Conservation (phyloP, 306 rosid genomes). For the Glycine tomentella region DNA sequence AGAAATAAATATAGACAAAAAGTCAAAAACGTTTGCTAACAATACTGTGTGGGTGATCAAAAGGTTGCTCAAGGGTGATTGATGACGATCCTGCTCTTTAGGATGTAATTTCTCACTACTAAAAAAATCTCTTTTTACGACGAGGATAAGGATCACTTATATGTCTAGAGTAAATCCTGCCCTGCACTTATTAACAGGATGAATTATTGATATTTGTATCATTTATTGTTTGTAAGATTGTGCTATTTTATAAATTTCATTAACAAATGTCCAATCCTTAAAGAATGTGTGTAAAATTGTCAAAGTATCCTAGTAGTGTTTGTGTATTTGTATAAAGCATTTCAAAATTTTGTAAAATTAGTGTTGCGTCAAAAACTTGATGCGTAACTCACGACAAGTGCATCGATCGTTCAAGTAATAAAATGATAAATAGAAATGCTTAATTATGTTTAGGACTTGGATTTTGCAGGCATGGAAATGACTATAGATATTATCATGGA, state of each 20-base stretch:
- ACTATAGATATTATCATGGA: no score
- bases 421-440: no score
- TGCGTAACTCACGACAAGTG: no score
- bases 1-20: constrained; percentile 36
- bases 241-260: not conserved
- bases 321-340: not conserved
- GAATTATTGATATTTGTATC: constrained; percentile 7
- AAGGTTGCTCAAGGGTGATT: not conserved
- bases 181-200: not conserved
- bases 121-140: no score
- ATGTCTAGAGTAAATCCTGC: not conserved
- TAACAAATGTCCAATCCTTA: not conserved
- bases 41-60: not conserved
- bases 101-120: not conserved
- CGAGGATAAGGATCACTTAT: not conserved
- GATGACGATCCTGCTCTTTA: not conserved
- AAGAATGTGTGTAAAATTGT: not conserved
- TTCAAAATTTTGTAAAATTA: not conserved
- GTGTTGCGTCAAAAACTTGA: no score
- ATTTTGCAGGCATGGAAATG: not conserved
- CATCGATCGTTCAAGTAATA: no score
- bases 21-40: not conserved
- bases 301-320: not conserved
- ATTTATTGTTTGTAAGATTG: constrained; percentile 5
- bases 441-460: not conserved